Base-by-base conservation (phyloP, 2,329 filamentous ascomycete species). In the Aspergillus melleus region DNA sequence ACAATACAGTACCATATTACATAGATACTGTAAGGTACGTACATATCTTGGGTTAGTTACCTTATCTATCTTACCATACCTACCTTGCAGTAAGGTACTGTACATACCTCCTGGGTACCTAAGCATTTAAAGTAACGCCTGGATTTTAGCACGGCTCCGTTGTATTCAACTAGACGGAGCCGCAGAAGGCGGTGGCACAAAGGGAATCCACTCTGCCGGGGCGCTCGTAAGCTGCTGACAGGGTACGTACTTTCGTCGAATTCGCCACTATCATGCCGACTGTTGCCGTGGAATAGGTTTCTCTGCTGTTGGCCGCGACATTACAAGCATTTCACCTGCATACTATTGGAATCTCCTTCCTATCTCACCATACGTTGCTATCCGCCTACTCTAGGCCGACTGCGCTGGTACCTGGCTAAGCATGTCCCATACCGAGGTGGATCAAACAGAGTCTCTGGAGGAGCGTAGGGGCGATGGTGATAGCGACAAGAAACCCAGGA, bases 401-500 rank as follows among this genome's bases (percentile, higher is more conserved):
- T 19, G 46, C 52, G 36, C 44, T 53, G 42, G 32, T 14, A 16
- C 47, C 22, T 49, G n/a, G 56, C 46, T 50, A 65, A 72, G 58
- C 54, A 81, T 82, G 80, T 80, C 80, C 59, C 74, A 76, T 67
- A 74, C 74, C 46, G 73, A 79, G 57, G 65, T 70, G 54, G 70
- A 70, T 54, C 76, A 74, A 56, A 68, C 73, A 51, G 79, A 77
- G 63, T 80, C 79, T 24, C 73, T 80, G 52, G 74, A 79, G 60
- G 77, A 80, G 60, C 73, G 74, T 61, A 74, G 76, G 59, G 70
- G 64, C 24, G 73, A 68, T 64, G 46, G 59, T 49, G 73, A 78
- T 54, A 71, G 69, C 71, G 84, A 84, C 82, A 95, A 88, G 80
- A 95, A 93, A 83, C 86, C 89, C 78, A 96, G 96, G 87, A 96